These are phyloP conservation scores for Malassezia globosa DNA, from an alignment of 1,284 basidiomycete species.

Conservation along the genomic window DNA sequence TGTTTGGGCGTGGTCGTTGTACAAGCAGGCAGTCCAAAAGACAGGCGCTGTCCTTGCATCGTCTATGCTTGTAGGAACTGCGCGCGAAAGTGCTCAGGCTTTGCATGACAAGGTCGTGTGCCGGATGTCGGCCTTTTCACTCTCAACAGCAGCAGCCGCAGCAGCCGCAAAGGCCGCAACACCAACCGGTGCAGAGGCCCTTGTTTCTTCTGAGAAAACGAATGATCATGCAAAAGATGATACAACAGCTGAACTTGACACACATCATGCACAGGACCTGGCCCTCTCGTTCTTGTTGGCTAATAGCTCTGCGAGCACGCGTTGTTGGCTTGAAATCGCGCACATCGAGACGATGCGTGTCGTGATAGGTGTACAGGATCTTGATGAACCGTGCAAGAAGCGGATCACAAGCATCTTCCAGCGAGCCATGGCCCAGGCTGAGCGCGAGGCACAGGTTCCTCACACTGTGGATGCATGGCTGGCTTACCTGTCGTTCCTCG, in stretches of 20 bases:
- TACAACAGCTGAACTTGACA: too few species aligned
- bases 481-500: slow-evolving; percentile 9
- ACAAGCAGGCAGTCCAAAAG: slow-evolving; percentile 8
- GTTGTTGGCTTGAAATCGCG: slow-evolving; percentile 9
- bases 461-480: slow-evolving; percentile 2
- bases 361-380: background rate
- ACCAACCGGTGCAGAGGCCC: too few species aligned
- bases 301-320: slow-evolving; percentile 7
- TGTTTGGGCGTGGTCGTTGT: slow-evolving; percentile 9
- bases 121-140: background rate
- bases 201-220: background rate
- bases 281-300: background rate
- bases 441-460: slow-evolving; percentile 3
- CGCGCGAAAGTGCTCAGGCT: slow-evolving; percentile 11
- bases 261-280: background rate
- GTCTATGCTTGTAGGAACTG: slow-evolving; percentile 10
- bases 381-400: background rate
- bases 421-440: slow-evolving; percentile 10
- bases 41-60: slow-evolving; percentile 13
- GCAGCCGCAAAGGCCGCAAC: background rate
- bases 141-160: background rate
- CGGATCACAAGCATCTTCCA: slow-evolving; percentile 4
- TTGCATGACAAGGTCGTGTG: slow-evolving; percentile 14
- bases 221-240: too few species aligned
- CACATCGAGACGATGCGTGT: background rate